Percentiles rank a stretch among this genome's conserved stretches.
Conservation (phyloP, 169 alveolate genomes). For the Cryptosporidium bovis region DNA sequence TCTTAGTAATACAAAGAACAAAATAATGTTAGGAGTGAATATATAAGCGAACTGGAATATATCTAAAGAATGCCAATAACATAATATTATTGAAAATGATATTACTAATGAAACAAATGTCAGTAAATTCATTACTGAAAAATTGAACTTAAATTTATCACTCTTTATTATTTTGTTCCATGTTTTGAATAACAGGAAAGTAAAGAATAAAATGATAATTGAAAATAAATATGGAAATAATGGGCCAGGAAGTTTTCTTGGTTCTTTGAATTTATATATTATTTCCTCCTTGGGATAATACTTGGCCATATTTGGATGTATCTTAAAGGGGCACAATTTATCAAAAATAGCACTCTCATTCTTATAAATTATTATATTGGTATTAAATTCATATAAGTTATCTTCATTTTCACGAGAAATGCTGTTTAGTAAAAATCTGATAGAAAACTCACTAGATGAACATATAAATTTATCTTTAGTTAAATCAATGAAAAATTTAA, state of each 20-base stretch:
- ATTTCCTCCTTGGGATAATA: slow-evolving; percentile 56
- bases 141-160: slow-evolving; percentile 10
- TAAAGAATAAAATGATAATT: background rate
- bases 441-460: slow-evolving; percentile 32
- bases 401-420: background rate
- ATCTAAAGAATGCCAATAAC: slow-evolving; percentile 59
- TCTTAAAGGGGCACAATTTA: slow-evolving; percentile 37
- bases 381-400: background rate
- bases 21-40: slow-evolving; percentile 28
- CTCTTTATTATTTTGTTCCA: slow-evolving; percentile 29
- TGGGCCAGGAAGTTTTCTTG: slow-evolving; percentile 66
- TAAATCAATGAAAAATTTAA: slow-evolving; percentile 21
- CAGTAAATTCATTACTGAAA: background rate
- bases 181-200: background rate
- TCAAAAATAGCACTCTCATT: background rate
- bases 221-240: slow-evolving; percentile 32
- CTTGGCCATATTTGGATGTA: slow-evolving; percentile 40
- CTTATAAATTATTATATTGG: background rate
- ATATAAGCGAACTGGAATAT: slow-evolving; percentile 58
- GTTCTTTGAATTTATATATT: slow-evolving; percentile 41
- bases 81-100: slow-evolving; percentile 27
- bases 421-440: slow-evolving; percentile 6
- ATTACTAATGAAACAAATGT: slow-evolving; percentile 15
- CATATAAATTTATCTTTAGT: slow-evolving; percentile 38
- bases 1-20: slow-evolving; percentile 17